Evolutionary conservation across 768 basidiomycete species (phyloP).

Genomic region (Amanita polypyramis): DNA sequence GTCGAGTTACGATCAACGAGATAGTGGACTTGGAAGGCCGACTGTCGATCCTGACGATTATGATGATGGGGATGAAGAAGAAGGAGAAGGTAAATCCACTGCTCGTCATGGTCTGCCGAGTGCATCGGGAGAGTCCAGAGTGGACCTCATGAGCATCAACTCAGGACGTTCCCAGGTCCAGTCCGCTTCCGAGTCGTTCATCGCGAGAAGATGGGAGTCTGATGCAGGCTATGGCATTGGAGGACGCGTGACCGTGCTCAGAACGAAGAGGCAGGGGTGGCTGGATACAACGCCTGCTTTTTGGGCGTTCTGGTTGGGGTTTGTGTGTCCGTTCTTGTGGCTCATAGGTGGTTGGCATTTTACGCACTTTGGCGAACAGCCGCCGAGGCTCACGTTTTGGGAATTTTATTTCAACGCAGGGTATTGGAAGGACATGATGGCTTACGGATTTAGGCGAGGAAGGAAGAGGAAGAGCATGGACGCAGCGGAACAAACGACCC

Average conservation of each 20-base stretch:
- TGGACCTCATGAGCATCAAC: conserved; percentile 3
- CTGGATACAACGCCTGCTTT: conserved; percentile 31
- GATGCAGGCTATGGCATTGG: conserved; percentile 28
- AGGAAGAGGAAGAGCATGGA: conserved; percentile 12
- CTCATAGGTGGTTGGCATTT: conserved; percentile 69
- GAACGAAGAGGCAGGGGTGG: conserved; percentile 17
- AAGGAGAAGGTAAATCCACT: not conserved
- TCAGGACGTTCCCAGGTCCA: conserved; percentile 9
- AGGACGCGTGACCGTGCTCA: conserved; percentile 12
- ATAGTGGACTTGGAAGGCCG: not conserved
- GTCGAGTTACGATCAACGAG: conserved; percentile 1
- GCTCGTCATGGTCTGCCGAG: not conserved
- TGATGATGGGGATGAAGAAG: conserved; percentile 8
- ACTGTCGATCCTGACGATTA: not conserved
- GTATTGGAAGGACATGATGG: conserved; percentile 26
- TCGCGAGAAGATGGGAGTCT: conserved; percentile 39
- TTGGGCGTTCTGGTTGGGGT: conserved; percentile 69
- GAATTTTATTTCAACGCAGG: conserved; percentile 33
- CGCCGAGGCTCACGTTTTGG: conserved; percentile 32
- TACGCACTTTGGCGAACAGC: conserved; percentile 35
- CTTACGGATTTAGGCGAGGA: conserved; percentile 19
- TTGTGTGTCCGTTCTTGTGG: conserved; percentile 66
- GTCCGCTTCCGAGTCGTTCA: conserved; percentile 40
- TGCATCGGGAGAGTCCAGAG: conserved; percentile 1
- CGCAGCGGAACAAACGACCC: conserved; percentile 9